phyloP scores from a whole-genome alignment of 129 eudicot species.

The Centrapalus pauciflorus region DNA sequence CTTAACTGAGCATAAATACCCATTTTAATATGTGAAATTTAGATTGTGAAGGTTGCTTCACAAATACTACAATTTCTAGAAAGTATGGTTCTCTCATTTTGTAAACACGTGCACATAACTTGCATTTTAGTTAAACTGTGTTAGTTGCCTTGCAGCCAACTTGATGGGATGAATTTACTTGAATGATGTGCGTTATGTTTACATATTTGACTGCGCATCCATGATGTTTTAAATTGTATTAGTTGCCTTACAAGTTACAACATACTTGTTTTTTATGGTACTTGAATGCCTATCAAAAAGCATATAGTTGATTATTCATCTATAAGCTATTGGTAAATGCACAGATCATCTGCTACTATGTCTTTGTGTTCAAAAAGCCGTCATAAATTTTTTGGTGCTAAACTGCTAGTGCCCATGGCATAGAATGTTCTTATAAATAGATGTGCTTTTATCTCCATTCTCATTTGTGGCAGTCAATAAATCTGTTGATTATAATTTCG shows the following conservation, averaged over 20 bases:
- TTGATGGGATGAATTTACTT: background rate
- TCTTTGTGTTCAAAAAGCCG: background rate
- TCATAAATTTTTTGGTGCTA: background rate
- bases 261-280: background rate
- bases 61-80: background rate
- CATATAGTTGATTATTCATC: no score
- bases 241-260: background rate
- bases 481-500: slow-evolving; percentile 3
- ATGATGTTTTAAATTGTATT: background rate
- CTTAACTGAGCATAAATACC: background rate
- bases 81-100: background rate
- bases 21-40: background rate
- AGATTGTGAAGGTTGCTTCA: background rate
- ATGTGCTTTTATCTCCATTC: background rate
- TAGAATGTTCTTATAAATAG: background rate
- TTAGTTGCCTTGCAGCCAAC: background rate
- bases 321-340: background rate
- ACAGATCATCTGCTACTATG: background rate
- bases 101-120: background rate
- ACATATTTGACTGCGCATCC: background rate
- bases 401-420: slow-evolving; percentile 1
- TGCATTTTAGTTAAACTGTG: background rate
- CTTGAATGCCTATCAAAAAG: no score
- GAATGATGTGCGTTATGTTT: background rate
- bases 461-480: background rate